Conservation (phyloP, 176 grass and related monocot genomes). For the Tillandsia leiboldiana region DNA sequence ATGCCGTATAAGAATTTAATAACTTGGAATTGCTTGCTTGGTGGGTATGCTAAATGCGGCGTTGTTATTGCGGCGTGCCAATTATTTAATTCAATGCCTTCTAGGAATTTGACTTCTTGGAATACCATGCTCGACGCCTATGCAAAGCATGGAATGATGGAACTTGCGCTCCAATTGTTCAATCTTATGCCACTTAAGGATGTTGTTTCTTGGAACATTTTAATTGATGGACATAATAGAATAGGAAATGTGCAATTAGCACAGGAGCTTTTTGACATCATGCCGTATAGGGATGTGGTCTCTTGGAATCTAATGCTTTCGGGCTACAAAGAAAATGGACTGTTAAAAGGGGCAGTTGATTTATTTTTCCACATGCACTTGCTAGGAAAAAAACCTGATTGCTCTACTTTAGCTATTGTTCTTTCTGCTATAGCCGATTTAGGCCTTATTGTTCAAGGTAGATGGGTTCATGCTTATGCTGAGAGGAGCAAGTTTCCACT, state of each 20-base stretch:
- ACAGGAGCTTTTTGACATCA: conserved; percentile 9
- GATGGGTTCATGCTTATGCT: conserved; percentile 19
- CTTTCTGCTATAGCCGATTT: conserved; percentile 23
- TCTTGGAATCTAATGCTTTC: conserved; percentile 18
- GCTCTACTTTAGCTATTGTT: conserved; percentile 20
- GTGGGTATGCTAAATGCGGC: conserved; percentile 14
- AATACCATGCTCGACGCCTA: conserved; percentile 17
- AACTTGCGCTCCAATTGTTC: conserved; percentile 14
- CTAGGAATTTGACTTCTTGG: conserved; percentile 14
- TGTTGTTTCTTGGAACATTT: conserved; percentile 16
- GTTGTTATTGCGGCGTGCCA: not conserved
- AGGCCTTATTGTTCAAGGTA: conserved; percentile 14
- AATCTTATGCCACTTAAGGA: conserved; percentile 14
- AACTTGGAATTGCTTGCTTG: conserved; percentile 21
- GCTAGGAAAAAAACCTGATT: conserved; percentile 1
- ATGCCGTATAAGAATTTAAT: conserved; percentile 19
- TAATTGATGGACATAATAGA: conserved; percentile 11
- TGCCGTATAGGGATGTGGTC: conserved; percentile 17
- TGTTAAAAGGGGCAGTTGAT: conserved; percentile 5
- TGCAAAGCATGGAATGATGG: conserved; percentile 3
- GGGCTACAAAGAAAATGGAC: conserved; percentile 15
- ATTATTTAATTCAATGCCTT: conserved; percentile 18
- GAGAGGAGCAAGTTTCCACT: conserved; percentile 1
- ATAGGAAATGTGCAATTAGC: conserved; percentile 5
- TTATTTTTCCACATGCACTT: conserved; percentile 10